Percentiles rank a stretch among this genome's conserved stretches.
These are phyloP conservation scores for Elsinoe perseae DNA, from an alignment of 2,329 filamentous ascomycete species.

Conservation along the genomic window DNA sequence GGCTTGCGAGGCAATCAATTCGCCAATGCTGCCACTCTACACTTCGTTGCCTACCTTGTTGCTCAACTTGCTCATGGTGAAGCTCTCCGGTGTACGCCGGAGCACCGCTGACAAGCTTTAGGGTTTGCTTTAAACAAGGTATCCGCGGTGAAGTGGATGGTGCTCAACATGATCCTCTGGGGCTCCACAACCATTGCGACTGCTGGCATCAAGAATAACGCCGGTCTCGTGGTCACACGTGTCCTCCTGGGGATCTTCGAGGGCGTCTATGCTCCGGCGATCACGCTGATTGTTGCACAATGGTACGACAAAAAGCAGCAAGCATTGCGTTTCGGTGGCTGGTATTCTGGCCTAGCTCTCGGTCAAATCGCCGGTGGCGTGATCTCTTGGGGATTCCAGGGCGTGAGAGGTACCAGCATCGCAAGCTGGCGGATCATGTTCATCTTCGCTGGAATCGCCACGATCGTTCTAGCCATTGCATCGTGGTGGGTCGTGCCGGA, in stretches of 20 bases:
- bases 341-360: constrained; percentile 56
- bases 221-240: constrained; percentile 39
- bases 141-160: constrained; percentile 44
- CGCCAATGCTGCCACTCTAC: constrained; percentile 28
- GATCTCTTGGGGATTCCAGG: constrained; percentile 50
- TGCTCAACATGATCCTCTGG: constrained; percentile 34
- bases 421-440: constrained; percentile 16
- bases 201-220: constrained; percentile 40
- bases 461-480: neutral
- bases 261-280: constrained; percentile 42
- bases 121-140: constrained; percentile 50
- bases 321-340: constrained; percentile 53
- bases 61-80: constrained; percentile 57
- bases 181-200: constrained; percentile 39
- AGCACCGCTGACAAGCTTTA: constrained; percentile 32
- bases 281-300: constrained; percentile 46
- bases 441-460: constrained; percentile 5
- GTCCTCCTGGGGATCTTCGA: constrained; percentile 45
- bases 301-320: constrained; percentile 42
- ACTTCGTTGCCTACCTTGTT: constrained; percentile 40
- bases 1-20: constrained; percentile 46
- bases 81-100: constrained; percentile 36
- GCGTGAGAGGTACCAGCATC: constrained; percentile 25
- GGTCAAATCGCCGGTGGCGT: constrained; percentile 51
- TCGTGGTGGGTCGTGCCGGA: constrained; percentile 45